Conservation (phyloP, 2,329 filamentous ascomycete genomes). For the Daldinia sp. region DNA sequence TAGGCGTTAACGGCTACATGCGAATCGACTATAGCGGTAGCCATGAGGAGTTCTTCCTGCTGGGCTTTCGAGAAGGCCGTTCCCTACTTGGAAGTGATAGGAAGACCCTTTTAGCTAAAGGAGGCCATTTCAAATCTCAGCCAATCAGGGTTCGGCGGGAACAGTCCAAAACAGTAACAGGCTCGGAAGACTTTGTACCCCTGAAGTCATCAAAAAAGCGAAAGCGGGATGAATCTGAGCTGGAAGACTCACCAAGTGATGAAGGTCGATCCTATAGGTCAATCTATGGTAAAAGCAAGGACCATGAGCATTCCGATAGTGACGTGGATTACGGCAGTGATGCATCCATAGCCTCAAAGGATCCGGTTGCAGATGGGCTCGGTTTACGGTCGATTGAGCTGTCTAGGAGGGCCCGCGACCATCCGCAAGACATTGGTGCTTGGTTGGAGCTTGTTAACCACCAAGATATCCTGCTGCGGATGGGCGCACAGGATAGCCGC, state of each 20-base stretch:
- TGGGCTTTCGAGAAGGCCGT: slow-evolving; percentile 54
- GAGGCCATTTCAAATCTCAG: slow-evolving; percentile 49
- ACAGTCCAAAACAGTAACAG: slow-evolving; percentile 34
- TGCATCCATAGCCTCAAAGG: slow-evolving; percentile 48
- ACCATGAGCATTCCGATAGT: slow-evolving; percentile 55
- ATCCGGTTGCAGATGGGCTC: slow-evolving; percentile 52
- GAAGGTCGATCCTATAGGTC: slow-evolving; percentile 69
- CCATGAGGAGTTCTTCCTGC: slow-evolving; percentile 62
- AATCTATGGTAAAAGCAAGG: slow-evolving; percentile 69
- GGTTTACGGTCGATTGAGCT: slow-evolving; percentile 68
- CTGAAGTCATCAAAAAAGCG: slow-evolving; percentile 55
- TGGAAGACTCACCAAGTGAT: slow-evolving; percentile 53
- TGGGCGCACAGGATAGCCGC: slow-evolving; percentile 55
- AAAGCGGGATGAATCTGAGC: slow-evolving; percentile 46
- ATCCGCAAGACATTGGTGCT: slow-evolving; percentile 71
- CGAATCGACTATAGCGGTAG: slow-evolving; percentile 73
- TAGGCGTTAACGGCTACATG: slow-evolving; percentile 69
- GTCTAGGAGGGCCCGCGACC: slow-evolving; percentile 67
- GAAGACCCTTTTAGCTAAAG: slow-evolving; percentile 57
- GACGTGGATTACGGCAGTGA: slow-evolving; percentile 60
- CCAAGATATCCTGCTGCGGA: slow-evolving; percentile 72
- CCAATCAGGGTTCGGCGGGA: slow-evolving; percentile 53
- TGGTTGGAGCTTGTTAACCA: slow-evolving; percentile 85
- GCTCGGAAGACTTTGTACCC: slow-evolving; percentile 58
- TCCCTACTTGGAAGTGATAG: slow-evolving; percentile 55